Percentiles rank a stretch among this genome's conserved stretches.
phyloP scores from a whole-genome alignment of 1,139 yeast genomes.

The Protomyces macrosporus region DNA sequence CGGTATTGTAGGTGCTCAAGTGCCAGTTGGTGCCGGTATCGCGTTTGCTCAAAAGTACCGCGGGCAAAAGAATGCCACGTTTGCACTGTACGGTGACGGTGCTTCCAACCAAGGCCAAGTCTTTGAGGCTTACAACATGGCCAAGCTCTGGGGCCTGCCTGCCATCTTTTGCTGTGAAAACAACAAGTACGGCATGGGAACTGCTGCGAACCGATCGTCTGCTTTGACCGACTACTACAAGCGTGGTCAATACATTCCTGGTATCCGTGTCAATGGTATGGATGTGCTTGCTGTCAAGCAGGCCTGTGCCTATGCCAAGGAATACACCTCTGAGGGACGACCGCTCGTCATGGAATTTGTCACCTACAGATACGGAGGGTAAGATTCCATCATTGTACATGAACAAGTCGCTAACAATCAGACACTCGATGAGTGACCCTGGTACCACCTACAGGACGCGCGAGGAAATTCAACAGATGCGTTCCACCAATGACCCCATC shows the following conservation, averaged over 20 bases:
- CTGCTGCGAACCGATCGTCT: constrained; percentile 92
- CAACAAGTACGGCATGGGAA: constrained; percentile 99
- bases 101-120: constrained; percentile 99
- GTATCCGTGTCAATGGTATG: constrained; percentile 98
- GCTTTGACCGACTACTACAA: constrained; percentile 95
- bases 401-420: too few relatives aligned
- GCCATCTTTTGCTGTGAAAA: constrained; percentile 93
- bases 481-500: constrained; percentile 96
- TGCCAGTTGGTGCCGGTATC: constrained; percentile 94
- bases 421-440: constrained; percentile 54
- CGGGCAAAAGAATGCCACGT: constrained; percentile 73
- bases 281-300: constrained; percentile 91
- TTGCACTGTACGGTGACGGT: constrained; percentile 95
- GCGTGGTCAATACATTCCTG: constrained; percentile 99
- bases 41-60: constrained; percentile 96
- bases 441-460: constrained; percentile 51
- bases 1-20: constrained; percentile 99
- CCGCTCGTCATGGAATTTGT: constrained; percentile 94
- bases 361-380: constrained; percentile 97
- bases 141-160: constrained; percentile 96
- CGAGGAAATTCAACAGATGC: constrained; percentile 99
- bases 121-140: constrained; percentile 96
- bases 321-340: constrained; percentile 84
- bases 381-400: too few relatives aligned
- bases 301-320: constrained; percentile 95